A percentile compares a stretch with the other conserved stretches of the same genome.
Conservation (phyloP, 805 yeast species). For the Yamadazyma laniorum region DNA sequence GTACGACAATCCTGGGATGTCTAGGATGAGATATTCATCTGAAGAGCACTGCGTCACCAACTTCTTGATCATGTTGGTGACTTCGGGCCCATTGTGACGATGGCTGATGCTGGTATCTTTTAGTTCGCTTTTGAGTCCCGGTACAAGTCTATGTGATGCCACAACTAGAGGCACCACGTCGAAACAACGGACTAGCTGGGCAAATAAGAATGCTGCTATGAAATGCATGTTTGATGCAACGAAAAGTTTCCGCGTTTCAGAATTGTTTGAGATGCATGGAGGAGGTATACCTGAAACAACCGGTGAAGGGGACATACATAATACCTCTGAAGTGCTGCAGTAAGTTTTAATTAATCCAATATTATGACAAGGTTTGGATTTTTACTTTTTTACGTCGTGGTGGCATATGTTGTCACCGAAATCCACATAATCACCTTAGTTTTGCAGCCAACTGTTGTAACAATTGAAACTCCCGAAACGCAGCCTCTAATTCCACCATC, state of each 20-base stretch:
- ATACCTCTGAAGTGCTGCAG: no score
- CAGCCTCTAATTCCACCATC: background rate
- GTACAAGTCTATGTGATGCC: conserved; percentile 41
- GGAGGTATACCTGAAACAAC: no score
- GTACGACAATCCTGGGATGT: conserved; percentile 37
- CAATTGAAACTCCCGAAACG: background rate
- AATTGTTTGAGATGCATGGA: background rate
- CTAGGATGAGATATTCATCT: conserved; percentile 36
- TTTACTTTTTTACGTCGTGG: no score
- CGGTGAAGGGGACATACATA: no score
- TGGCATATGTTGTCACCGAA: conserved; percentile 4
- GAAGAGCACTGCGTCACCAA: conserved; percentile 39
- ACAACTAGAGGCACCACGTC: conserved; percentile 32
- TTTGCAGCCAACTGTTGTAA: conserved; percentile 4
- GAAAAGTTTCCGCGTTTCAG: background rate
- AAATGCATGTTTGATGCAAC: background rate
- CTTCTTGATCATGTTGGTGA: conserved; percentile 34
- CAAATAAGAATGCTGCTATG: background rate
- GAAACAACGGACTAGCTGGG: conserved; percentile 7
- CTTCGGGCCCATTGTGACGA: conserved; percentile 23
- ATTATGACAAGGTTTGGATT: no score
- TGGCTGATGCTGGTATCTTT: conserved; percentile 15
- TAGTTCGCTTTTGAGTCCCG: conserved; percentile 24
- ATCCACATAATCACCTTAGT: conserved; percentile 2
- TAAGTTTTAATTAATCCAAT: no score